Evolutionary conservation across 495 filamentous ascomycete species (phyloP), one percentile per base, ranked within the genome.

Genomic region (Neurospora sp.): DNA sequence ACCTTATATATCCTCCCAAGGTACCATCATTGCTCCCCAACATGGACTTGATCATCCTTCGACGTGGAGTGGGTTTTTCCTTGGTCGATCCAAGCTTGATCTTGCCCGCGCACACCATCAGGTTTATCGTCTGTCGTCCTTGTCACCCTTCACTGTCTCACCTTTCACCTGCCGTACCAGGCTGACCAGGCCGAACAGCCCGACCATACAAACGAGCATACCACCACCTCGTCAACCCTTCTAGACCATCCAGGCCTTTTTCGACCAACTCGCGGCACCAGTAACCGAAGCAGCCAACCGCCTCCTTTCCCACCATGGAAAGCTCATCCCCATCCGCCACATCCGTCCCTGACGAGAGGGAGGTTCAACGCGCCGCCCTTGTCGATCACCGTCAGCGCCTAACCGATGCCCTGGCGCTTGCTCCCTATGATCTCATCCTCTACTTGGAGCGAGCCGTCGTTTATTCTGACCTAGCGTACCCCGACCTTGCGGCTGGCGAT

Each of bases 401-500:
- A 71, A 88, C 86, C 1, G 82, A 88, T 10, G 81, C 80, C 2
- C 79, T 92, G 11, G 75, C 81, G 11, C 75, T 82, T 4, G 79
- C 87, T 39, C 93, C 94, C 4, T 96, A 97, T 81, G 92, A 94
- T 77, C 84, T 93, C n/a, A 86, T 91, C 71, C 85, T 90, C 20
- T 93, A 95, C 78, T 84, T 97, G 54, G 84, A 90, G 74, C 88
- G 95, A 37, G 92, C 93, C 38, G 81, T 87, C 39, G 84, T 90
- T 39, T 90, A 97, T 80, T 85, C 90, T 46, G 80, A 90, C 72
- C 87, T 98, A 39, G 92, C 90, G 41, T 98, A 96, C 81, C 93
- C 93, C 3, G 96, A 99, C 80, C 87, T 99, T 18, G 93, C 93
- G 4, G 91, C 92, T 37, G 93, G 93, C 49, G 96, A 97, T 82